phyloP scores from a whole-genome alignment of 805 yeast species.

The Kregervanrija delftensis region DNA sequence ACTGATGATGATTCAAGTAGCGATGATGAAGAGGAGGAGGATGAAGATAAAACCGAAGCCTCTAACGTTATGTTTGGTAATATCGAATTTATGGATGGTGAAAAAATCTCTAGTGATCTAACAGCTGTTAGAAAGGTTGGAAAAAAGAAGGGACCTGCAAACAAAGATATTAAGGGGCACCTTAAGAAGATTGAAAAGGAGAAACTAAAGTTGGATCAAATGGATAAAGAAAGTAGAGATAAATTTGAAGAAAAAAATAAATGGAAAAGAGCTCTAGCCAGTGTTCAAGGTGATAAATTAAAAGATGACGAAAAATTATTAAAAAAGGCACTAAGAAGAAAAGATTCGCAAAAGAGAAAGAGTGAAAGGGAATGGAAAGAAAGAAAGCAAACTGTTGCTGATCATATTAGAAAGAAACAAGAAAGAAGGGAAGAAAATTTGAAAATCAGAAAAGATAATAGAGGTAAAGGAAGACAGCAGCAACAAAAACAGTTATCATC shows the following conservation, averaged over 20 bases:
- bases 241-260: slow-evolving; percentile 62
- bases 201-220: slow-evolving; percentile 50
- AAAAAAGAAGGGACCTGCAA: slow-evolving; percentile 75
- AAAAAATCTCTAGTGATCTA: slow-evolving; percentile 68
- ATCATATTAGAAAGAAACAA: slow-evolving; percentile 63
- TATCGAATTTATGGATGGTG: slow-evolving; percentile 77
- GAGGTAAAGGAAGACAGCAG: slow-evolving; percentile 71
- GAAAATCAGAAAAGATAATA: slow-evolving; percentile 76
- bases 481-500: slow-evolving; percentile 61
- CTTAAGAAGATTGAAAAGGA: slow-evolving; percentile 67
- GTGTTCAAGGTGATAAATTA: slow-evolving; percentile 82
- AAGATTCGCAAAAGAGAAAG: slow-evolving; percentile 76
- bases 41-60: slow-evolving; percentile 24
- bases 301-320: slow-evolving; percentile 86
- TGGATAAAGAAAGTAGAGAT: slow-evolving; percentile 57
- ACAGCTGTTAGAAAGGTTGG: slow-evolving; percentile 49
- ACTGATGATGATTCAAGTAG: slow-evolving; percentile 34
- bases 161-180: slow-evolving; percentile 80
- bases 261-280: slow-evolving; percentile 81
- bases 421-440: slow-evolving; percentile 91
- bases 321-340: slow-evolving; percentile 77
- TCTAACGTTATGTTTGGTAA: slow-evolving; percentile 65
- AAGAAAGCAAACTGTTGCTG: slow-evolving; percentile 72
- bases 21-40: slow-evolving; percentile 30
- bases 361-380: slow-evolving; percentile 92